Evolutionary conservation across 2,329 filamentous ascomycete genomes (phyloP), one percentile per base, ranked within the genome.

Genomic region (Cucurbitaria berberidis): DNA sequence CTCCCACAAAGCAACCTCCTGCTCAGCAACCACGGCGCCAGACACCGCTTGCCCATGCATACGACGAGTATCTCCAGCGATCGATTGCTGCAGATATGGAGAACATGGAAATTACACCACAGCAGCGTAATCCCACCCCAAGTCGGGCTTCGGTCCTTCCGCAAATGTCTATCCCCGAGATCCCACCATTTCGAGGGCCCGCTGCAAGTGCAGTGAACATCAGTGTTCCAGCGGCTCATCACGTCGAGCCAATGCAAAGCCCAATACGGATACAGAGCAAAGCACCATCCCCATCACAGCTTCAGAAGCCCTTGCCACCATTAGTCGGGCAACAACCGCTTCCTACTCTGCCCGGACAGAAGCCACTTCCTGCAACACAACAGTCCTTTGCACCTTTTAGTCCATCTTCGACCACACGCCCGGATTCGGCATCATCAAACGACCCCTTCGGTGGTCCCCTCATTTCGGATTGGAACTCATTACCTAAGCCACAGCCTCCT

Each of bases 1-100:
- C 66, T 0, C 70, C 70, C 5, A 67, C 67, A 9, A 71, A 74
- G 50, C 52, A 57, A 11, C 72, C 70, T 18, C 67, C 69, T 26
- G 71, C 74, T 21, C 69, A 70, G 43, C 69, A 65, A 36, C 59
- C 60, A 15, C 67, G 68, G 29, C 64, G 68, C 22, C 69, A 73
- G 44, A 74, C 71, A 38, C 71, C 71, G 21, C 63, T 74, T 5
- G 64, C 67, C 24, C 66, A 69, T 30, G 72, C 74, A 11, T 74
- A 71, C 45, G 78, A 81, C 48, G 78, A 80, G 30, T 80, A 78
- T 49, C 62, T 81, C n/a, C 79, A 81, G 60, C 76, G 78, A 41
- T 76, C 74, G 7, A 80, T 81, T 40, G 77, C 77, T 10, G 62
- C 61, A 8, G 70, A 74, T 46, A 66, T 73, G 48, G 75, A 72